phyloP scores from a whole-genome alignment of 2,329 filamentous ascomycete genomes.

The Fusarium caatingaense region DNA sequence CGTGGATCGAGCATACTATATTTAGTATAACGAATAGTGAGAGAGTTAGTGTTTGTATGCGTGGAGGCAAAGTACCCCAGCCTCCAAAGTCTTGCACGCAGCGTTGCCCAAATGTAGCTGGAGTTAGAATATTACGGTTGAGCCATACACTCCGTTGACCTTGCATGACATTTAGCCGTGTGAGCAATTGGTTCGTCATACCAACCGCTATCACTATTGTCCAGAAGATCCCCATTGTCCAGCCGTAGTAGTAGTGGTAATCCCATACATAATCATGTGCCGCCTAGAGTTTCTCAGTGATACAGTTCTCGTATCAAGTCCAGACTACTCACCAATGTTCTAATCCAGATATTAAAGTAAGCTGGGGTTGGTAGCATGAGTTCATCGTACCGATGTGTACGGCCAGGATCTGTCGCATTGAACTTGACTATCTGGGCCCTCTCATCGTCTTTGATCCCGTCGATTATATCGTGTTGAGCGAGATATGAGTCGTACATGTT shows the following conservation, averaged over 20 bases:
- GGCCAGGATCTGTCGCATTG: neutral
- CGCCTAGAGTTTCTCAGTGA: neutral
- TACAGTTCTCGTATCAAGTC: fast-evolving
- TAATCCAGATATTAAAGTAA: constrained; percentile 4
- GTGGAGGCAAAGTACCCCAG: constrained; percentile 10
- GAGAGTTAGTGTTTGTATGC: constrained; percentile 2
- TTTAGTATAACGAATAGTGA: neutral
- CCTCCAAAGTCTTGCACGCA: constrained; percentile 13
- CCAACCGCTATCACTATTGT: neutral
- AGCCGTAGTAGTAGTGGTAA: constrained; percentile 11
- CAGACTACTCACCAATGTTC: neutral
- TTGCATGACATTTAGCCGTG: fast-evolving
- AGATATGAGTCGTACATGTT: neutral
- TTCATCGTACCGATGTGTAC: neutral
- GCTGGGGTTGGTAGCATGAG: constrained; percentile 2
- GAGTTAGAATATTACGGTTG: neutral
- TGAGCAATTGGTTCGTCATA: fast-evolving
- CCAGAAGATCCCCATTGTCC: constrained; percentile 15
- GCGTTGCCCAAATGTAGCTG: neutral
- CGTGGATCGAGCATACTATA: constrained; percentile 3
- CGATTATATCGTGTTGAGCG: neutral
- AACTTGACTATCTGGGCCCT: neutral
- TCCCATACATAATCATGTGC: constrained; percentile 16
- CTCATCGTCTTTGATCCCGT: neutral
- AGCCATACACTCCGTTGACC: neutral